phyloP scores from a whole-genome alignment of 2,329 filamentous ascomycete genomes.

The Oidium heveae region DNA sequence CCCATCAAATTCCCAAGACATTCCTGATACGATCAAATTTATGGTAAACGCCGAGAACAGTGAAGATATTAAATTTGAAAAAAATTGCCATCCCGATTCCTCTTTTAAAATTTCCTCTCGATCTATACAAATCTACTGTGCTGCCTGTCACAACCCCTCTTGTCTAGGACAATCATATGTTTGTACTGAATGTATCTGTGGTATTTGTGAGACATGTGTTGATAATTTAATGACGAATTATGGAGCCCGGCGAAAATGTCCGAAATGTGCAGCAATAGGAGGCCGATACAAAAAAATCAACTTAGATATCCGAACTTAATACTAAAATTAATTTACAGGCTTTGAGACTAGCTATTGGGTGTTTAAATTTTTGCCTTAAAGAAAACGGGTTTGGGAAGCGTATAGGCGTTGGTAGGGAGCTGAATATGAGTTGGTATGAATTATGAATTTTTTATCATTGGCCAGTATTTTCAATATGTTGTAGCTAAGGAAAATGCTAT shows the following conservation, averaged over 20 bases:
- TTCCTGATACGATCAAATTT: slow-evolving; percentile 61
- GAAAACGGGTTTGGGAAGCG: too few relatives aligned
- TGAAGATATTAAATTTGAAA: slow-evolving; percentile 46
- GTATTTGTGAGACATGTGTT: slow-evolving; percentile 71
- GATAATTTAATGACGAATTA: slow-evolving; percentile 55
- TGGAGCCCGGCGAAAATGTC: slow-evolving; percentile 51
- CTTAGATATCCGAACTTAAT: slow-evolving; percentile 42
- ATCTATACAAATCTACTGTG: slow-evolving; percentile 73
- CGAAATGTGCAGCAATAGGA: slow-evolving; percentile 53
- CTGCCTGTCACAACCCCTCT: slow-evolving; percentile 57
- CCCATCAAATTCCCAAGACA: slow-evolving; percentile 39
- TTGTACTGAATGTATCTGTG: slow-evolving; percentile 90
- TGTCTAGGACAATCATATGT: slow-evolving; percentile 66
- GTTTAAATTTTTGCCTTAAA: too few relatives aligned
- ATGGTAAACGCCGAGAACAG: slow-evolving; percentile 54
- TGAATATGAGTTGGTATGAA: too few relatives aligned
- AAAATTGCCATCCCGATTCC: slow-evolving; percentile 37
- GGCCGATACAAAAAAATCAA: slow-evolving; percentile 68
- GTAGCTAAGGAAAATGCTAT: too few relatives aligned
- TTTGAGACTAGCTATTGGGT: too few relatives aligned
- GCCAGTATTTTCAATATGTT: too few relatives aligned
- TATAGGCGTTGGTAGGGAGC: too few relatives aligned
- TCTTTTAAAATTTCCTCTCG: slow-evolving; percentile 51
- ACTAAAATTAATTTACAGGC: too few relatives aligned
- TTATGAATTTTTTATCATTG: too few relatives aligned